Evolutionary conservation across 805 yeast genomes (phyloP).

Genomic region (Kregervanrija fluxuum): DNA sequence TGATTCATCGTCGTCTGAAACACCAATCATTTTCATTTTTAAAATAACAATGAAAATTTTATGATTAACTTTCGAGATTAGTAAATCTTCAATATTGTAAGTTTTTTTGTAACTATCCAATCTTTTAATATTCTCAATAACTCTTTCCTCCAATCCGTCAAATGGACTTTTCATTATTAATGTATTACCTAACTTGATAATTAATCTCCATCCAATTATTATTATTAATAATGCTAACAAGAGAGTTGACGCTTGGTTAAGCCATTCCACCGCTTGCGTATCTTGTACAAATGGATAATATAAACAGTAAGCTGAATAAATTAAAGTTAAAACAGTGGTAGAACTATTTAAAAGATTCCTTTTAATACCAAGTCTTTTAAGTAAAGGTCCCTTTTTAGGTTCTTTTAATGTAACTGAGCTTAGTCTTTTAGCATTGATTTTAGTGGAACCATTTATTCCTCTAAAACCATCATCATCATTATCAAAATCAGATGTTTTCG

Average conservation of each 20-base stretch:
- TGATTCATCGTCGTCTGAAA: conserved; percentile 63
- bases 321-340: conserved; percentile 37
- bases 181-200: conserved; percentile 43
- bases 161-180: conserved; percentile 48
- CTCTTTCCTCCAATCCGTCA: conserved; percentile 28
- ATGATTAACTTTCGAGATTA: conserved; percentile 57
- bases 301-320: conserved; percentile 25
- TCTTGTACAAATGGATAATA: conserved; percentile 20
- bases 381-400: conserved; percentile 11
- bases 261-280: conserved; percentile 13
- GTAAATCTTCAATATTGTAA: conserved; percentile 41
- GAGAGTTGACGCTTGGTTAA: conserved; percentile 21
- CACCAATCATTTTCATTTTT: conserved; percentile 55
- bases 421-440: conserved; percentile 17
- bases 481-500: too few relatives aligned
- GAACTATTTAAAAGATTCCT: conserved; percentile 28
- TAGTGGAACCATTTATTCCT: neutral
- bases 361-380: conserved; percentile 7
- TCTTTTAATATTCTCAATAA: conserved; percentile 38
- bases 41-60: conserved; percentile 51
- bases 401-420: conserved; percentile 23
- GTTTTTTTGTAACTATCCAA: conserved; percentile 46
- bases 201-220: conserved; percentile 30
- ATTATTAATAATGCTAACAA: conserved; percentile 19
- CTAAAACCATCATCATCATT: too few relatives aligned